Percentiles rank a stretch among this genome's conserved stretches.
Evolutionary conservation across 2,329 filamentous ascomycete genomes (phyloP).

Genomic region (Trichoderma arundinaceum): DNA sequence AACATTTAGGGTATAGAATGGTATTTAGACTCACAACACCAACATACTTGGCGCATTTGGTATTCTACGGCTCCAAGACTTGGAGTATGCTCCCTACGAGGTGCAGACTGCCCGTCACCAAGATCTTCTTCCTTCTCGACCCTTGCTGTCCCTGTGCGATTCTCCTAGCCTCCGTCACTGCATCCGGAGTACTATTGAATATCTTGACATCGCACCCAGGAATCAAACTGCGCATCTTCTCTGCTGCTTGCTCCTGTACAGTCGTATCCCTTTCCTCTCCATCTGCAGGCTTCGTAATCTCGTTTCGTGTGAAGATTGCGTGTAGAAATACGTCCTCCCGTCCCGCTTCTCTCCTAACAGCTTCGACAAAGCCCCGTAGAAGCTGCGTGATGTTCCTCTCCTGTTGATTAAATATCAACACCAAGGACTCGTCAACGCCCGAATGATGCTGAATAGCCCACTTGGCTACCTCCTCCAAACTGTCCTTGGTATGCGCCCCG

Average conservation of each 20-base stretch:
- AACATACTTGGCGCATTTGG: not conserved
- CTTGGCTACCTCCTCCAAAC: constrained; percentile 73
- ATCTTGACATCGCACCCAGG: constrained; percentile 54
- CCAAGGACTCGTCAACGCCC: constrained; percentile 42
- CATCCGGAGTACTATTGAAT: constrained; percentile 73
- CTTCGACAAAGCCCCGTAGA: constrained; percentile 65
- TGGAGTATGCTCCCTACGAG: constrained; percentile 80
- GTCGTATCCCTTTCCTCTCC: constrained; percentile 53
- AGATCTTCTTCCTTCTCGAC: constrained; percentile 55
- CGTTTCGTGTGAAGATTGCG: constrained; percentile 83
- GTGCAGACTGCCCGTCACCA: constrained; percentile 85
- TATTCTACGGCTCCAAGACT: constrained; percentile 61
- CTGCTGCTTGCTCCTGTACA: constrained; percentile 71
- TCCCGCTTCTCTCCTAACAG: constrained; percentile 51
- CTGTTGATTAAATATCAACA: constrained; percentile 92
- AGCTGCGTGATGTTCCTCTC: constrained; percentile 75
- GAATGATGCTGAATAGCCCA: constrained; percentile 72
- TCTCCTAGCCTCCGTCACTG: constrained; percentile 62
- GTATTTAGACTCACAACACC: not conserved
- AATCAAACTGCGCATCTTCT: constrained; percentile 63
- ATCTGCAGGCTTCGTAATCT: constrained; percentile 39
- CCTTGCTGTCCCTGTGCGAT: constrained; percentile 46
- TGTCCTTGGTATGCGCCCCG: constrained; percentile 86
- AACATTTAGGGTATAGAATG: constrained; percentile 7
- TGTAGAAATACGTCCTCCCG: constrained; percentile 64